A percentile compares a stretch with the other conserved stretches of the same genome.
Conservation (phyloP, 2,329 filamentous ascomycete species). For the Rhinocladiella mackenziei region DNA sequence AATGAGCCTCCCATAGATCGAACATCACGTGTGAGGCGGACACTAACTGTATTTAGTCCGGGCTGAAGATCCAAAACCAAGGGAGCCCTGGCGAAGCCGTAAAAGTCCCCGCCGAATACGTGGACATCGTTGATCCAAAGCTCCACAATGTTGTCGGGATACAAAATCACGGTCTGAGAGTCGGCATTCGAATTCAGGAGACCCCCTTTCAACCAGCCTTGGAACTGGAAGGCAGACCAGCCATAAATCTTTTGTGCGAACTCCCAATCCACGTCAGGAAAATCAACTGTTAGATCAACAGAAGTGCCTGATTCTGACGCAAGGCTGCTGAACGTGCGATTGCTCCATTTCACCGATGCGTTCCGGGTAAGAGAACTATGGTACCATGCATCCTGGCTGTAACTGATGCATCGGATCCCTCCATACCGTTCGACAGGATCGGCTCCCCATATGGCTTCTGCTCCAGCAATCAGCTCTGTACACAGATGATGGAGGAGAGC, state of each 20-base stretch:
- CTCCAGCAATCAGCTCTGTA: slow-evolving; percentile 13
- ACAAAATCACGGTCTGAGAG: slow-evolving; percentile 39
- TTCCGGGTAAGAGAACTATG: slow-evolving; percentile 50
- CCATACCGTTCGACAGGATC: slow-evolving; percentile 54
- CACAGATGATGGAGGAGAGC: not conserved
- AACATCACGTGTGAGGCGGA: slow-evolving; percentile 55
- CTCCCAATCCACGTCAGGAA: slow-evolving; percentile 52
- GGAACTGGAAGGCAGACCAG: slow-evolving; percentile 57
- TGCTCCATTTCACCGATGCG: slow-evolving; percentile 50
- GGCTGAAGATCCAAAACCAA: slow-evolving; percentile 48
- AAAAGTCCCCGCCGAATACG: slow-evolving; percentile 58
- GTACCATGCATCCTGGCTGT: slow-evolving; percentile 43
- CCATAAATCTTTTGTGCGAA: slow-evolving; percentile 54
- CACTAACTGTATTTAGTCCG: slow-evolving; percentile 50
- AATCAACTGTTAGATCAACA: slow-evolving; percentile 44
- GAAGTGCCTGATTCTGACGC: slow-evolving; percentile 32
- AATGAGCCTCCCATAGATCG: slow-evolving; percentile 52
- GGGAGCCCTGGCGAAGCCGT: slow-evolving; percentile 49
- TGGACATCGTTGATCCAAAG: slow-evolving; percentile 50
- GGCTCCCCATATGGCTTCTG: slow-evolving; percentile 57
- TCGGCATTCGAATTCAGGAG: slow-evolving; percentile 18
- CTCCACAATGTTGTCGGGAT: slow-evolving; percentile 50
- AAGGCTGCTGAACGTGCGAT: slow-evolving; percentile 33
- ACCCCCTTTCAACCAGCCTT: slow-evolving; percentile 53
- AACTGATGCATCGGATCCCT: slow-evolving; percentile 49